Percentiles rank a stretch among this genome's conserved stretches.
Conservation (phyloP, 1,284 basidiomycete genomes). For the Macrocystidia cucumis region DNA sequence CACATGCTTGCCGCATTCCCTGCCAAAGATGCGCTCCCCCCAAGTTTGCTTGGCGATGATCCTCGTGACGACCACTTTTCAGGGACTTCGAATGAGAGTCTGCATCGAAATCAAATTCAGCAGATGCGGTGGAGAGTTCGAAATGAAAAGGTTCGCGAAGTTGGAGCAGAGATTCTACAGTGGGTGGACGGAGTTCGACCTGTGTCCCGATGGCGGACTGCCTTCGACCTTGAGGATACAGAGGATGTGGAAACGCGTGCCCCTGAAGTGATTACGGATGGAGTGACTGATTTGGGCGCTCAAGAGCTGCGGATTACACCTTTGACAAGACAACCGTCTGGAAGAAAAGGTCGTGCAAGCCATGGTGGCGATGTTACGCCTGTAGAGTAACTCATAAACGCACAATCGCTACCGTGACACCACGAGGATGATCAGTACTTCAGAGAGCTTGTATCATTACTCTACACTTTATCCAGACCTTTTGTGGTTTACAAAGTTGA, state of each 20-base stretch:
- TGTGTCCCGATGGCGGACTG: constrained; percentile 34
- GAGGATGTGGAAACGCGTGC: constrained; percentile 22
- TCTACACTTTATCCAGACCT: no score
- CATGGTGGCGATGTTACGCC: constrained; percentile 34
- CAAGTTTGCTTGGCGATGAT: constrained; percentile 29
- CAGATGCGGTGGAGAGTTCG: constrained; percentile 44
- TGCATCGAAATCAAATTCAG: constrained; percentile 8
- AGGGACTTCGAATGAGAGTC: constrained; percentile 13
- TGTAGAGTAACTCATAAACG: constrained; percentile 20
- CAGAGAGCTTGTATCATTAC: no score
- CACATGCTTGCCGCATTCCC: constrained; percentile 70
- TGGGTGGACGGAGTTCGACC: constrained; percentile 61
- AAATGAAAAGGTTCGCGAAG: constrained; percentile 51
- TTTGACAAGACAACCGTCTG: constrained; percentile 60
- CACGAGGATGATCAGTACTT: no score
- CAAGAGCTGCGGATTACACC: constrained; percentile 36
- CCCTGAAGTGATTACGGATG: constrained; percentile 9
- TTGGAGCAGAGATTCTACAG: constrained; percentile 49
- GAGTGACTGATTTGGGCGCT: constrained; percentile 23
- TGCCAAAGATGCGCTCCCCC: constrained; percentile 30
- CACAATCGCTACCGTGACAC: constrained; percentile 1
- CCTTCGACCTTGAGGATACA: constrained; percentile 29
- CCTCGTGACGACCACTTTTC: no score
- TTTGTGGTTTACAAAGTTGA: no score
- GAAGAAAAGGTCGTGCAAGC: constrained; percentile 45